These are phyloP conservation scores for Capronia americana DNA, from an alignment of 2,329 filamentous ascomycete species.

Conservation along the genomic window DNA sequence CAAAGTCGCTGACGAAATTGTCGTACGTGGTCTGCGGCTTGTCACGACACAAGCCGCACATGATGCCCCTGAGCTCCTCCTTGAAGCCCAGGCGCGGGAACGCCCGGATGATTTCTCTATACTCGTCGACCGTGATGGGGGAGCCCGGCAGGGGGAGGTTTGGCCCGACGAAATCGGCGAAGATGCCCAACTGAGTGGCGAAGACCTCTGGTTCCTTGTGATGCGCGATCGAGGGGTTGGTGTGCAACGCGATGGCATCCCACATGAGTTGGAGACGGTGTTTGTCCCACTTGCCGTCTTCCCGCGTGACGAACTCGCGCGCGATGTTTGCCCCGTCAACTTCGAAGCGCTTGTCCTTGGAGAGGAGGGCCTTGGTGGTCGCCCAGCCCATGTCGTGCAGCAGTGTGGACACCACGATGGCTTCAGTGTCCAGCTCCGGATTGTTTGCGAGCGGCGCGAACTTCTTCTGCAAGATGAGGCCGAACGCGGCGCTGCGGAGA, in stretches of 20 bases:
- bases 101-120: conserved; percentile 42
- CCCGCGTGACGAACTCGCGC: conserved; percentile 45
- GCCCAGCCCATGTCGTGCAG: conserved; percentile 49
- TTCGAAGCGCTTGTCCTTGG: conserved; percentile 57
- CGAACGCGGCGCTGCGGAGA: conserved; percentile 41
- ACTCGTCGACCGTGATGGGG: conserved; percentile 44
- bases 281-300: conserved; percentile 46
- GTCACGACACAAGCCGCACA: conserved; percentile 46
- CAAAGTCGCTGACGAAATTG: conserved; percentile 47
- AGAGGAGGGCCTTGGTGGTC: conserved; percentile 46
- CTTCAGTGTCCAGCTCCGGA: conserved; percentile 41
- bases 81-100: conserved; percentile 46
- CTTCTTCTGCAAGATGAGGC: conserved; percentile 48
- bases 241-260: conserved; percentile 56
- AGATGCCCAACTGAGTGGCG: conserved; percentile 32
- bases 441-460: conserved; percentile 21
- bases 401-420: conserved; percentile 27
- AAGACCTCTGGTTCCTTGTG: conserved; percentile 39
- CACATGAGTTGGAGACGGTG: conserved; percentile 55
- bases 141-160: conserved; percentile 33
- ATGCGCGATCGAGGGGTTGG: conserved; percentile 38
- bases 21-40: conserved; percentile 48
- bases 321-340: conserved; percentile 58
- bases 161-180: conserved; percentile 36
- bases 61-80: conserved; percentile 43